These are phyloP conservation scores for Pholiota conissans DNA, from an alignment of 768 basidiomycete genomes.

Conservation along the genomic window DNA sequence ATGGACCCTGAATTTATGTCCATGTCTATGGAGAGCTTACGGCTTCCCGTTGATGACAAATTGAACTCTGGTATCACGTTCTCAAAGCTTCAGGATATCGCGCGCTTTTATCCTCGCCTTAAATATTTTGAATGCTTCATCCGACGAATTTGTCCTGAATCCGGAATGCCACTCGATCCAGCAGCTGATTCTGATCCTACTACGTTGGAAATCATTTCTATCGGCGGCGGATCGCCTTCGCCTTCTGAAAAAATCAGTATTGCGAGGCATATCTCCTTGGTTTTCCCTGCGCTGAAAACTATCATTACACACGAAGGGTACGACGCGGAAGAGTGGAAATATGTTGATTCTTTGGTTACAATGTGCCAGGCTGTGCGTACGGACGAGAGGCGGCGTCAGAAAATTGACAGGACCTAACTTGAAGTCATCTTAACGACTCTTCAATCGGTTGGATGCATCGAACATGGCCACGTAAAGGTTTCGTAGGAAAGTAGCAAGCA, in stretches of 20 bases:
- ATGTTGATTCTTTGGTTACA: conserved; percentile 4
- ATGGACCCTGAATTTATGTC: not conserved
- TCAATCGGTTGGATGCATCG: no score
- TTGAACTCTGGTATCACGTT: not conserved
- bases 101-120: not conserved
- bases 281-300: conserved; percentile 13
- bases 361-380: conserved; percentile 7
- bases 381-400: no score
- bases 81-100: not conserved
- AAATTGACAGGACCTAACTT: no score
- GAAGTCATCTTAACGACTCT: no score
- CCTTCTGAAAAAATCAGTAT: not conserved
- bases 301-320: conserved; percentile 5
- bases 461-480: no score
- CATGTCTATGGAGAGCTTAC: not conserved
- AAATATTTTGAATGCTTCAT: not conserved
- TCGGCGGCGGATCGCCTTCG: not conserved
- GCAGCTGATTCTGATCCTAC: not conserved
- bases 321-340: conserved; percentile 6
- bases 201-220: conserved; percentile 2
- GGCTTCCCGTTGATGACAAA: not conserved
- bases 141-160: not conserved
- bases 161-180: not conserved
- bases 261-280: conserved; percentile 5
- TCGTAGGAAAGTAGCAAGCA: no score